phyloP scores from a whole-genome alignment of 2,329 filamentous ascomycete genomes.

The Penicillium fuscoglaucum region DNA sequence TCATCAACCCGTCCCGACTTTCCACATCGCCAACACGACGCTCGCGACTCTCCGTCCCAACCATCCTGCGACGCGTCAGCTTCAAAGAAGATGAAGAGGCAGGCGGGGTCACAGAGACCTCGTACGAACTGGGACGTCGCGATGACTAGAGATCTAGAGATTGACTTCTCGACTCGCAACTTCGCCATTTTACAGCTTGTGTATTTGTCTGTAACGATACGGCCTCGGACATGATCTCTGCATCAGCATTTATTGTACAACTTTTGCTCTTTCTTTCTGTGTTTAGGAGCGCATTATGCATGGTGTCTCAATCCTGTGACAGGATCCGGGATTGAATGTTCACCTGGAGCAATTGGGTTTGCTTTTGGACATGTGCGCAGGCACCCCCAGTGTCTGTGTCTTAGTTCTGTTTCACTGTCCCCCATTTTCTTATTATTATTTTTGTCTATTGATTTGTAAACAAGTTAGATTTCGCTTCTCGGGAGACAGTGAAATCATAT shows the following conservation, averaged over 20 bases:
- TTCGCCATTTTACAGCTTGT: slow-evolving; percentile 9
- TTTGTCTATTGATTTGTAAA: slow-evolving; percentile 26
- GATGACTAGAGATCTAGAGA: slow-evolving; percentile 29
- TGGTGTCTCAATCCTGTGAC: slow-evolving; percentile 24
- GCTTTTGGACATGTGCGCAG: slow-evolving; percentile 15
- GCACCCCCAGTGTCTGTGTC: neutral
- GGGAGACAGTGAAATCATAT: slow-evolving; percentile 12
- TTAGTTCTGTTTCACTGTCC: slow-evolving; percentile 16
- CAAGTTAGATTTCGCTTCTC: slow-evolving; percentile 31
- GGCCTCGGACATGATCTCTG: slow-evolving; percentile 30
- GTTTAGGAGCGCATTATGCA: slow-evolving; percentile 23
- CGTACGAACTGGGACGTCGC: slow-evolving; percentile 41
- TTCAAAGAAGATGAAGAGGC: slow-evolving; percentile 45
- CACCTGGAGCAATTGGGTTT: slow-evolving; percentile 25
- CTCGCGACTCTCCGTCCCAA: slow-evolving; percentile 37
- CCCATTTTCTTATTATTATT: slow-evolving; percentile 10
- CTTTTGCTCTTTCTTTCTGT: slow-evolving; percentile 16
- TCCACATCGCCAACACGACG: slow-evolving; percentile 38
- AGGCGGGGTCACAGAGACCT: slow-evolving; percentile 34
- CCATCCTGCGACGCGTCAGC: slow-evolving; percentile 40
- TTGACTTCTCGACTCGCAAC: slow-evolving; percentile 4
- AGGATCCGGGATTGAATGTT: slow-evolving; percentile 26
- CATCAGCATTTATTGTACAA: slow-evolving; percentile 28
- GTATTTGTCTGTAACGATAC: slow-evolving; percentile 26
- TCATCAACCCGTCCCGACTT: slow-evolving; percentile 29